Evolutionary conservation across 2,329 filamentous ascomycete genomes (phyloP).

Genomic region (Triangularia verruculosa): DNA sequence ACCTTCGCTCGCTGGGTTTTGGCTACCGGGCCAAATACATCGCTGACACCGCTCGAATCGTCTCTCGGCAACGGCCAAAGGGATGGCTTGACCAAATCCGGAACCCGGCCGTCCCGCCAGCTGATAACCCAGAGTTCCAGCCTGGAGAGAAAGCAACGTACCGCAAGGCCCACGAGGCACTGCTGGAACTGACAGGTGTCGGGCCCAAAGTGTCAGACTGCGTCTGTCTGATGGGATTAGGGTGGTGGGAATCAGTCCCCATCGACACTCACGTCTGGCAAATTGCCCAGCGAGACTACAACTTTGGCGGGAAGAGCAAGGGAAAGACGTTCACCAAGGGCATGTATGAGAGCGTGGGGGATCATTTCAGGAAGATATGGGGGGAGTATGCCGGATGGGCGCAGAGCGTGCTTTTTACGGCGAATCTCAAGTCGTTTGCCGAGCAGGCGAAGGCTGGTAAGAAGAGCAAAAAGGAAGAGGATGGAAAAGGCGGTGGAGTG

Average conservation of each 20-base stretch:
- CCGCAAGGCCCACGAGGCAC: constrained; percentile 72
- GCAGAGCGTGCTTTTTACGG: constrained; percentile 93
- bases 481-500: constrained; percentile 15
- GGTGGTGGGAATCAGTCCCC: constrained; percentile 92
- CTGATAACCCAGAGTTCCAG: constrained; percentile 37
- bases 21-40: constrained; percentile 95
- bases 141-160: constrained; percentile 56
- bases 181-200: constrained; percentile 79
- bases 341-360: constrained; percentile 85
- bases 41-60: constrained; percentile 74
- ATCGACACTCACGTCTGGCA: constrained; percentile 99
- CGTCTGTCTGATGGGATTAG: constrained; percentile 91
- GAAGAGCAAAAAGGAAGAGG: constrained; percentile 31
- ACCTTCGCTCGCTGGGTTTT: constrained; percentile 81
- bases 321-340: constrained; percentile 81
- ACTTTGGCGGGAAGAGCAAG: constrained; percentile 72
- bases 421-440: constrained; percentile 82
- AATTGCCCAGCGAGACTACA: constrained; percentile 94
- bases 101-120: constrained; percentile 69
- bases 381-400: constrained; percentile 95
- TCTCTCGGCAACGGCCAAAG: constrained; percentile 63
- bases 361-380: constrained; percentile 88
- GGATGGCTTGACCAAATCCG: constrained; percentile 76
- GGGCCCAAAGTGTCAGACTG: constrained; percentile 97
- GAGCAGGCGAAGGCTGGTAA: constrained; percentile 51